A percentile compares a stretch with the other conserved stretches of the same genome.
These are phyloP conservation scores for Lithohypha guttulata DNA, from an alignment of 2,329 filamentous ascomycete species.

Conservation along the genomic window DNA sequence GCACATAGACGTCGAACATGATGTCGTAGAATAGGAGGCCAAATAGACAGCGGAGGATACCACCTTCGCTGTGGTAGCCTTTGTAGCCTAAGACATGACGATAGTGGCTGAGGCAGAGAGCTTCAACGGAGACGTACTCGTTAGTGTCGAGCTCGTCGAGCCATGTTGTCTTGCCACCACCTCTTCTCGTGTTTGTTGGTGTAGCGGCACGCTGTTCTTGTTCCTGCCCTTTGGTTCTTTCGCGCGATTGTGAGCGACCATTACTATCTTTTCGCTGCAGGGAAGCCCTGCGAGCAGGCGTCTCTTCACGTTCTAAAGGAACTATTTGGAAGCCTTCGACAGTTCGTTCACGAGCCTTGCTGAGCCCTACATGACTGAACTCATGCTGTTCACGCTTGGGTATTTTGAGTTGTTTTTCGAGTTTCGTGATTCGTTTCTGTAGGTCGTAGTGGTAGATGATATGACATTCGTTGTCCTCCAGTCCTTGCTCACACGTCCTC, in stretches of 20 bases:
- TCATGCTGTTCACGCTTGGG: constrained; percentile 82
- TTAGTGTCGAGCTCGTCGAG: constrained; percentile 61
- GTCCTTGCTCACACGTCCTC: constrained; percentile 69
- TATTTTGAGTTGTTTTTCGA: constrained; percentile 74
- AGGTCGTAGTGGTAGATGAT: constrained; percentile 88
- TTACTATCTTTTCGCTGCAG: constrained; percentile 15
- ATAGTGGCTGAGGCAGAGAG: constrained; percentile 86
- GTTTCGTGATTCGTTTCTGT: constrained; percentile 83
- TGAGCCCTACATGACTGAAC: constrained; percentile 73
- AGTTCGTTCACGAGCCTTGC: constrained; percentile 62
- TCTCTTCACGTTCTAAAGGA: constrained; percentile 36
- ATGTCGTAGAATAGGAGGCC: constrained; percentile 89
- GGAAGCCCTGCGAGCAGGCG: constrained; percentile 20
- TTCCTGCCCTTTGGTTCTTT: no score
- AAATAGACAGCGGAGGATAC: constrained; percentile 83
- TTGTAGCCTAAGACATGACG: constrained; percentile 69
- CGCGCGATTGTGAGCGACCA: constrained; percentile 17
- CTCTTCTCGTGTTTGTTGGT: constrained; percentile 1
- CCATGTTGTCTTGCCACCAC: constrained; percentile 65
- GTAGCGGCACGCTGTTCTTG: background rate
- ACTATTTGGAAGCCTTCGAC: constrained; percentile 71
- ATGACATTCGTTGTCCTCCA: constrained; percentile 83
- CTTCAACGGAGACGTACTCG: constrained; percentile 77
- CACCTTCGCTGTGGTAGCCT: constrained; percentile 86
- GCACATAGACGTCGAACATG: constrained; percentile 66